phyloP scores from a whole-genome alignment of 2,329 filamentous ascomycete genomes.

The Epichloe gansuensis region DNA sequence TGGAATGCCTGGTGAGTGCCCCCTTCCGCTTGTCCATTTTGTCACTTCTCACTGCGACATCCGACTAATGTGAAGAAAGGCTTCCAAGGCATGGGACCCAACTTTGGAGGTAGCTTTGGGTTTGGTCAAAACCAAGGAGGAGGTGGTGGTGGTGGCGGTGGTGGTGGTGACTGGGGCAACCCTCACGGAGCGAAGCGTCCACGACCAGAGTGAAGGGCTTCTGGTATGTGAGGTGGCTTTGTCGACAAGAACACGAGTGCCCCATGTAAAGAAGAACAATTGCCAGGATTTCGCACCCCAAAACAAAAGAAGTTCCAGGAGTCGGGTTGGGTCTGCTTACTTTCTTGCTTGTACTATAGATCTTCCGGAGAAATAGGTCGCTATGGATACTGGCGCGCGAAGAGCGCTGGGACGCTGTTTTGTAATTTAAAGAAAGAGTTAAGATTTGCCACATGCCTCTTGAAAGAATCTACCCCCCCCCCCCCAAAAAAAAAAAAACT shows the following conservation, averaged over 20 bases:
- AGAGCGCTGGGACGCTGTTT: constrained; percentile 4
- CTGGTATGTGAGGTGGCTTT: neutral
- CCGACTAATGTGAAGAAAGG: constrained; percentile 28
- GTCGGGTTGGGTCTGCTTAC: neutral
- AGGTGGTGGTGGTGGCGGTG: constrained; percentile 20
- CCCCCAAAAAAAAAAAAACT: no score
- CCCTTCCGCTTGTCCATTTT: neutral
- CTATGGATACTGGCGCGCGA: constrained; percentile 4
- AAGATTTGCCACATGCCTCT: neutral
- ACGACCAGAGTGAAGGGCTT: constrained; percentile 46
- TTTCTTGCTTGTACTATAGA: constrained; percentile 8
- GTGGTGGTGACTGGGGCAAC: constrained; percentile 55
- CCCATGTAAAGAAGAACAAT: neutral
- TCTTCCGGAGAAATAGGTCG: neutral
- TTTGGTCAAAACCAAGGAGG: constrained; percentile 43
- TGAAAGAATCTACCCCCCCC: no score
- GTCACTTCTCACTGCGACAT: no score
- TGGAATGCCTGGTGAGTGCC: constrained; percentile 23
- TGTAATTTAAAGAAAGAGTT: neutral
- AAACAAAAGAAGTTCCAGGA: neutral
- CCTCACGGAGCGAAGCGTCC: constrained; percentile 71
- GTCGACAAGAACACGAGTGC: neutral
- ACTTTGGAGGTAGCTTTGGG: constrained; percentile 59
- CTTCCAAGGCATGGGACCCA: constrained; percentile 55
- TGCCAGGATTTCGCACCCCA: neutral